Evolutionary conservation across 1,139 yeast species (phyloP), one percentile per base, ranked within the genome.

Genomic region (Zhuliangozyma blackwelliae): DNA sequence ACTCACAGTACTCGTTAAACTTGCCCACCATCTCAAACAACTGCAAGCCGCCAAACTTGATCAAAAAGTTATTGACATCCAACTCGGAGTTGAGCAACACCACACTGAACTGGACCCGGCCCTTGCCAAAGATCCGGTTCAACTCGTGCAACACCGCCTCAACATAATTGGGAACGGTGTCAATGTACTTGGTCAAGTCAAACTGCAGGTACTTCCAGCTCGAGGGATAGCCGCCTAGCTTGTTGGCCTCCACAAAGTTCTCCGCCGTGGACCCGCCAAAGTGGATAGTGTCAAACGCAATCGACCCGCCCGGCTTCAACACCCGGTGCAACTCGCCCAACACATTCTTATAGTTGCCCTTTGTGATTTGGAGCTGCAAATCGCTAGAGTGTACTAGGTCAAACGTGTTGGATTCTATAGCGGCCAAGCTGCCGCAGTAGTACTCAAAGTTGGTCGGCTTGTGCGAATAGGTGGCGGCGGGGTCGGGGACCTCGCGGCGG

Each of bases 371-470:
- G 8, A 62, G 47, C 8, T 54, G 43, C 20, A 68, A 47, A 41
- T 70, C 76, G 28, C 71, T 50, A 23, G 60, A 51, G 33, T 66
- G 73, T 29, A 70, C 54, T 27, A 62, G 42, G 37, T 67, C 63
- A 47, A 69, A 67, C 4, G 66, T 55, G 25, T 54, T 56, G 10
- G 54, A 45, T 2, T 55, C 53, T 10, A 70, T 51, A 0, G 63
- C 51, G 0, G 61, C 44, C 21, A 70, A 47, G 1, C 69, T 50
- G 10, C 51, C 41, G 9, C 57, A 43, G 40, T 55, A 67, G 40
- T 59, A 67, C 40, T 63, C 65, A 43, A 67, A 66, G 45, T 69
- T 67, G 44, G 50, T 48, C 7, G 73, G 72, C 38, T 63, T 56
- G 41, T 61, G 61, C 13, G 52, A 44, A 34, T 39, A 49, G 19